Percentiles rank a stretch among this genome's conserved stretches.
These are phyloP conservation scores for Fusarium sarcochroum DNA, from an alignment of 2,329 filamentous ascomycete species.

Conservation along the genomic window DNA sequence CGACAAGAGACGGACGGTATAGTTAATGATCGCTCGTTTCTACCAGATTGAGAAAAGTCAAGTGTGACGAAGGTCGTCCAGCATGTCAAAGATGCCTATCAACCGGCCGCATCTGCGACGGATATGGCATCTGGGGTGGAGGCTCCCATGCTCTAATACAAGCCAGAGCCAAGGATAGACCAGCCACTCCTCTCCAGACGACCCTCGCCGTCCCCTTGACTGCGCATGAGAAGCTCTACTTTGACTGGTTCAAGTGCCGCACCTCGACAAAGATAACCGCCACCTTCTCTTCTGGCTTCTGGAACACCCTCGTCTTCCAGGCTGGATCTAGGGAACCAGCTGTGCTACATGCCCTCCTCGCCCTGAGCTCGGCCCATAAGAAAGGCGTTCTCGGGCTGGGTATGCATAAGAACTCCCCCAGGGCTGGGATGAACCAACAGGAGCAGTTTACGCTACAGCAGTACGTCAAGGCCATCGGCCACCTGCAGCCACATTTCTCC, in stretches of 20 bases:
- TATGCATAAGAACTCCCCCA: constrained; percentile 2
- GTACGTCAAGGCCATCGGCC: constrained; percentile 56
- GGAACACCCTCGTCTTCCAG: constrained; percentile 56
- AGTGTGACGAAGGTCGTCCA: constrained; percentile 38
- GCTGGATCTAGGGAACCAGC: constrained; percentile 55
- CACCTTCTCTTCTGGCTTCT: constrained; percentile 55
- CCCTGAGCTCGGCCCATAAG: constrained; percentile 55
- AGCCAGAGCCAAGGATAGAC: background rate
- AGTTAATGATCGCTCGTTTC: background rate
- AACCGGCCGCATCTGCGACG: constrained; percentile 37
- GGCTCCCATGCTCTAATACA: constrained; percentile 20
- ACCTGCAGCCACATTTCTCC: constrained; percentile 54
- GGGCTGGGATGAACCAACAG: constrained; percentile 17
- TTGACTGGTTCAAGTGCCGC: constrained; percentile 53
- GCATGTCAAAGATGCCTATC: constrained; percentile 38
- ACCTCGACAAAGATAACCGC: constrained; percentile 56
- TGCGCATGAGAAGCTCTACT: constrained; percentile 28
- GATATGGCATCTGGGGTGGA: constrained; percentile 43
- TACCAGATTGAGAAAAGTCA: constrained; percentile 36
- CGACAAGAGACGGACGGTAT: background rate
- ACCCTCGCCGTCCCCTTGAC: constrained; percentile 13
- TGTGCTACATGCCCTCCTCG: constrained; percentile 57
- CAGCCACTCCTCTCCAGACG: constrained; percentile 8
- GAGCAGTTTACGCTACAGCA: constrained; percentile 50
- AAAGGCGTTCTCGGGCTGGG: constrained; percentile 19